A percentile compares a stretch with the other conserved stretches of the same genome.
phyloP scores from a whole-genome alignment of 306 rosid genomes.

The Pyrus communis region DNA sequence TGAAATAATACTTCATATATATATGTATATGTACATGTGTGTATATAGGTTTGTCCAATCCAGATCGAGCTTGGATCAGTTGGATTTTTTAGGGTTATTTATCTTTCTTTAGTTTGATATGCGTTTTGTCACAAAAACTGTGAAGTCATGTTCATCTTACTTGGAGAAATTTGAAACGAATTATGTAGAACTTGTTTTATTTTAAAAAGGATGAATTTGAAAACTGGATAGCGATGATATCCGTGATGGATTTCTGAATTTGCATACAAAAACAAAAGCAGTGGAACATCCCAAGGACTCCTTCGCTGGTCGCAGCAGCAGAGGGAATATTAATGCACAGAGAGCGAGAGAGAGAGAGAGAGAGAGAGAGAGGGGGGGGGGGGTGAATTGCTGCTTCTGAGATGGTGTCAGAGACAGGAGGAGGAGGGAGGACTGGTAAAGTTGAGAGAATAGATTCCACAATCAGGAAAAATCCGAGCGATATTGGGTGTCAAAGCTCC shows the following conservation, averaged over 20 bases:
- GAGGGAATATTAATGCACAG: constrained; percentile 29
- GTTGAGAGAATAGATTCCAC: constrained; percentile 48
- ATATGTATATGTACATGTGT: too few species aligned
- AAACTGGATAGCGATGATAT: neutral
- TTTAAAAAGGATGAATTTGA: neutral
- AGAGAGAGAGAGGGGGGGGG: neutral
- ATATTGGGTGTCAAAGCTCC: neutral
- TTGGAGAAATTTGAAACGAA: neutral
- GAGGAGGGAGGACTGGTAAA: constrained; percentile 12
- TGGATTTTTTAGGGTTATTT: neutral
- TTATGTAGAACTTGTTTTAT: neutral
- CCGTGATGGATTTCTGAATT: constrained; percentile 18
- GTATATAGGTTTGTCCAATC: too few species aligned
- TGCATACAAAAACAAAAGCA: neutral
- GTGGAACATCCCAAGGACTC: constrained; percentile 26
- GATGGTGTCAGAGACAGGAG: neutral
- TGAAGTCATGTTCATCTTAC: neutral
- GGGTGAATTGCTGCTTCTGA: neutral
- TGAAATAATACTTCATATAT: neutral
- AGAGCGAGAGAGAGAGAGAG: neutral
- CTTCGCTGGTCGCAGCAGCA: constrained; percentile 7
- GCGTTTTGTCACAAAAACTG: neutral
- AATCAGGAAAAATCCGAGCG: constrained; percentile 29
- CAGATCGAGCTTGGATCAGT: neutral
- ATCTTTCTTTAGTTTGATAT: neutral